Percentiles rank a stretch among this genome's conserved stretches.
phyloP scores from a whole-genome alignment of 768 basidiomycete species.

The Hygrophoropsis aurantiaca region DNA sequence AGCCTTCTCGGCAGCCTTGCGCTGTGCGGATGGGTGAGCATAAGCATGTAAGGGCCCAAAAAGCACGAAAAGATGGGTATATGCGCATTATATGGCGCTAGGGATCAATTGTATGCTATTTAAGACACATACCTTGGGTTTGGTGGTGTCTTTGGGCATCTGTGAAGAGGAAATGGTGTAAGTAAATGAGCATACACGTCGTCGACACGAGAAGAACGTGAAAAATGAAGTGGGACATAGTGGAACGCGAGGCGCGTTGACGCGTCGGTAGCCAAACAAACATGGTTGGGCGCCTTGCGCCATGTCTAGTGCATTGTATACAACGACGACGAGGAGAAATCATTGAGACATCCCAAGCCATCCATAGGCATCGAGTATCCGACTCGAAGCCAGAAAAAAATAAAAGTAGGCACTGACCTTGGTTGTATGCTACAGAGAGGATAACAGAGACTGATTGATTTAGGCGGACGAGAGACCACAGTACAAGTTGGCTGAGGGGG shows the following conservation, averaged over 20 bases:
- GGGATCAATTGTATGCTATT: slow-evolving; percentile 4
- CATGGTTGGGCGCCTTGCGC: slow-evolving; percentile 15
- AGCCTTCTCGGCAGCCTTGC: slow-evolving; percentile 75
- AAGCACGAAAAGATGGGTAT: slow-evolving; percentile 15
- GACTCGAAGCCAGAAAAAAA: slow-evolving; percentile 22
- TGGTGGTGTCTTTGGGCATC: slow-evolving; percentile 81
- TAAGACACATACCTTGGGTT: slow-evolving; percentile 58
- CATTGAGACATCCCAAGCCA: slow-evolving; percentile 13
- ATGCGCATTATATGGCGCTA: slow-evolving; percentile 9
- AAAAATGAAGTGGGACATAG: slow-evolving; percentile 12
- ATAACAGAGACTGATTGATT: slow-evolving; percentile 25
- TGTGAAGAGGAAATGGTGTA: slow-evolving; percentile 34
- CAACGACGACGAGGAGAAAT: slow-evolving; percentile 26
- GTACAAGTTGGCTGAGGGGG: slow-evolving; percentile 33
- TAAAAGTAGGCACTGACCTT: slow-evolving; percentile 24
- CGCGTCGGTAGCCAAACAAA: slow-evolving; percentile 42
- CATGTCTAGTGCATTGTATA: slow-evolving; percentile 5
- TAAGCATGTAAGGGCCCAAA: slow-evolving; percentile 6
- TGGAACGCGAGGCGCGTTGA: slow-evolving; percentile 28
- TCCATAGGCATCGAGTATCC: slow-evolving; percentile 17
- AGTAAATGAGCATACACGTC: slow-evolving; percentile 42
- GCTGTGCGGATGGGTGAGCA: slow-evolving; percentile 36
- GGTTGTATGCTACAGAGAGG: slow-evolving; percentile 26
- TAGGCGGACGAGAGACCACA: slow-evolving; percentile 32
- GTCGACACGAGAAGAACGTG: slow-evolving; percentile 22